A percentile compares a stretch with the other conserved stretches of the same genome.
Conservation (phyloP, 768 basidiomycete species). For the Lentinula edodes region DNA sequence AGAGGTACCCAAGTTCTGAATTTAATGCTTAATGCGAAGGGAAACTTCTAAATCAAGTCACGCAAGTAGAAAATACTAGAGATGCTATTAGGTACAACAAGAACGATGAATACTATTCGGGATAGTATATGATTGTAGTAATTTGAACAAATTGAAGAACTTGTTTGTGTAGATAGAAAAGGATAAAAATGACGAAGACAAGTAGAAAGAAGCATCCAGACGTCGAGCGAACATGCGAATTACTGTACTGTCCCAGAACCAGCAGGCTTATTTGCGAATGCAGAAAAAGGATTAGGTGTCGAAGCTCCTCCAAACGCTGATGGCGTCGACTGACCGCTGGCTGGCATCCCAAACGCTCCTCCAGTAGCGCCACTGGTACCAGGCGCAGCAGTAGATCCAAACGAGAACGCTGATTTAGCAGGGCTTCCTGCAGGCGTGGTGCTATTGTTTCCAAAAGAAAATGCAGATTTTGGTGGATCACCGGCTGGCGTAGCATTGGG, state of each 20-base stretch:
- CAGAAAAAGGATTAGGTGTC: background rate
- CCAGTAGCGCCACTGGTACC: background rate
- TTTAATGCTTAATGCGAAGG: no score
- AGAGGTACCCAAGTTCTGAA: no score
- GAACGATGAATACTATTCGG: background rate
- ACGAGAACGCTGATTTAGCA: background rate
- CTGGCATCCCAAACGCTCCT: background rate
- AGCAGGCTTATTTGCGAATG: constrained; percentile 1
- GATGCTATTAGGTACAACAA: background rate
- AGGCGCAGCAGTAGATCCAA: background rate
- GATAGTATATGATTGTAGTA: background rate
- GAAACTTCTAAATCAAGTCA: background rate
- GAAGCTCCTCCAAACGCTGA: background rate
- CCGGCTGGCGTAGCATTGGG: background rate
- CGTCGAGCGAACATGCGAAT: no score
- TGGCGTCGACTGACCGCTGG: background rate
- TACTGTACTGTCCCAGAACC: background rate
- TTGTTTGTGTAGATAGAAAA: constrained; percentile 1
- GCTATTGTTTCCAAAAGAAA: background rate
- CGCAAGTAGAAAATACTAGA: background rate
- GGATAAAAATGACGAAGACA: background rate
- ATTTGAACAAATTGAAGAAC: background rate
- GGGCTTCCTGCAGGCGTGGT: constrained; percentile 1
- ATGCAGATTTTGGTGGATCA: background rate
- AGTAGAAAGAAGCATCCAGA: background rate